phyloP scores from a whole-genome alignment of 164 flowering plant species.

The Vitis cinerea region DNA sequence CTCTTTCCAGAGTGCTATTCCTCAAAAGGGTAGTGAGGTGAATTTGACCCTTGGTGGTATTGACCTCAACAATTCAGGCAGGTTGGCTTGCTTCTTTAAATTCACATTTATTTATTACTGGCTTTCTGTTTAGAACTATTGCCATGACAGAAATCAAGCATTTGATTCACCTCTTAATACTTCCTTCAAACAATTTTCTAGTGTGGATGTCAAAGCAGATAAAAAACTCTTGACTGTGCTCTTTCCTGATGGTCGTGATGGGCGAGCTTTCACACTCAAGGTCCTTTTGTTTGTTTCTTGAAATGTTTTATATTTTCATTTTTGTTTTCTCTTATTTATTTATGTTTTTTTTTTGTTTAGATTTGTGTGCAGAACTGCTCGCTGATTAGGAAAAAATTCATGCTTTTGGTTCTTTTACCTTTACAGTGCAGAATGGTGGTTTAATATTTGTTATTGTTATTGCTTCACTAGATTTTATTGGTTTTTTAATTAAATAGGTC shows the following conservation, averaged over 20 bases:
- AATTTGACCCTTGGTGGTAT: constrained; percentile 96
- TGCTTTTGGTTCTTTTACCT: neutral
- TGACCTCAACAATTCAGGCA: constrained; percentile 99
- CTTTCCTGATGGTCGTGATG: constrained; percentile 96
- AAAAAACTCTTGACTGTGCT: constrained; percentile 91
- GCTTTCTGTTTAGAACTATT: neutral
- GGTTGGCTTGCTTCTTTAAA: constrained; percentile 52
- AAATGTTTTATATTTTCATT: neutral
- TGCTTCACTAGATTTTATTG: too few species aligned
- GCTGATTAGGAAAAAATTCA: too few species aligned
- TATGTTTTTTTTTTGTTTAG: neutral
- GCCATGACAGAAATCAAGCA: neutral
- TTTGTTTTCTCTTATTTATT: constrained; percentile 2
- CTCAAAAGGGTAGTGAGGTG: constrained; percentile 80
- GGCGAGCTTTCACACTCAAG: constrained; percentile 96
- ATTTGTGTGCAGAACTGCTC: neutral
- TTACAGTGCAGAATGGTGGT: neutral
- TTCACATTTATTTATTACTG: constrained; percentile 7
- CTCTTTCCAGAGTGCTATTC: constrained; percentile 59
- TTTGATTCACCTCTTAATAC: constrained; percentile 4
- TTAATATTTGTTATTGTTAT: too few species aligned
- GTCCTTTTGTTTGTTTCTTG: constrained; percentile 24
- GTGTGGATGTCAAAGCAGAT: constrained; percentile 86
- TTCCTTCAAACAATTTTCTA: constrained; percentile 23
- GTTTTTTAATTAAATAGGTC: too few species aligned